Evolutionary conservation across 2,329 filamentous ascomycete species (phyloP).

Genomic region (Dactylellina drechsleri): DNA sequence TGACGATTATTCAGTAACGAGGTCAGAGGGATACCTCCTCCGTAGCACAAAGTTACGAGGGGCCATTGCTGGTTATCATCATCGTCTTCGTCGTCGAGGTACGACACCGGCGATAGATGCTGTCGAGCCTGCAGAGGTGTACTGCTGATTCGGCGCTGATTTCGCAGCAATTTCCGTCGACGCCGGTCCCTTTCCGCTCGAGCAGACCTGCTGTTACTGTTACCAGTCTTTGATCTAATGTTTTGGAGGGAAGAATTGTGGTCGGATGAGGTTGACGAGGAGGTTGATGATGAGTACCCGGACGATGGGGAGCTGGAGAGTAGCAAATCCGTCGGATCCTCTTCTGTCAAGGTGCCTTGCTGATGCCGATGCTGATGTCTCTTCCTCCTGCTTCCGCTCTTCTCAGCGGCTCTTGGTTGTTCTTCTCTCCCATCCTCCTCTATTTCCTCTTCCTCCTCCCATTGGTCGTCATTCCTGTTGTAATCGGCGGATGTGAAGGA

Average conservation of each 20-base stretch:
- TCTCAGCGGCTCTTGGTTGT: neutral
- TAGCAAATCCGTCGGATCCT: conserved; percentile 2
- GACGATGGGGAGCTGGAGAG: conserved; percentile 24
- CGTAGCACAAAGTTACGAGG: conserved; percentile 23
- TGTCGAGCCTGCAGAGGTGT: conserved; percentile 6
- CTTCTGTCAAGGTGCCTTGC: conserved; percentile 14
- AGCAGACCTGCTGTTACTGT: conserved; percentile 1
- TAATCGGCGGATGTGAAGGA: conserved; percentile 48
- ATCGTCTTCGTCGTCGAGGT: conserved; percentile 7
- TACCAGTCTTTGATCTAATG: conserved; percentile 1
- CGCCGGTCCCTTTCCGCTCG: conserved; percentile 35
- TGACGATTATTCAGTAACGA: neutral
- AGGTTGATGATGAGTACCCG: conserved; percentile 31
- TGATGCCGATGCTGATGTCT: conserved; percentile 1
- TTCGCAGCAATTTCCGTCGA: conserved; percentile 29
- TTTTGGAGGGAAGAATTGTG: conserved; percentile 5
- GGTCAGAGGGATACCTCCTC: neutral
- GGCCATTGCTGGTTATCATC: conserved; percentile 1
- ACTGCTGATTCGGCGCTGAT: conserved; percentile 18
- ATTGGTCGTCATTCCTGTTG: conserved; percentile 44
- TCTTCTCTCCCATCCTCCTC: conserved; percentile 1
- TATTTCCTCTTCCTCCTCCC: conserved; percentile 13
- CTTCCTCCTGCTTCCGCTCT: neutral
- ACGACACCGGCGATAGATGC: neutral
- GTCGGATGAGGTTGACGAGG: conserved; percentile 20